Evolutionary conservation across 768 basidiomycete species (phyloP).

Genomic region (Megacollybia marginata): DNA sequence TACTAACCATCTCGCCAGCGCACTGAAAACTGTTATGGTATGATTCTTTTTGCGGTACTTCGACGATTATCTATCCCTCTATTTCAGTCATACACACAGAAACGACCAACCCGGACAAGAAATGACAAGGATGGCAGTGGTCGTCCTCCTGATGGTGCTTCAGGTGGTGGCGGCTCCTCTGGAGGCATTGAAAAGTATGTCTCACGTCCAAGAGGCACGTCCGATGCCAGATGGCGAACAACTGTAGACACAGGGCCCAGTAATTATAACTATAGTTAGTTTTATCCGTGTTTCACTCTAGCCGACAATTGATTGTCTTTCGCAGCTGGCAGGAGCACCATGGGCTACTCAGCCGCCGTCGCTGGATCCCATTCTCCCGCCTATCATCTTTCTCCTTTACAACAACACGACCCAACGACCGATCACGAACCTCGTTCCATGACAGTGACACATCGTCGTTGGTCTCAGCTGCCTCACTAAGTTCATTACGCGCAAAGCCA

Average conservation of each 20-base stretch:
- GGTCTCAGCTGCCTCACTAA: conserved; percentile 31
- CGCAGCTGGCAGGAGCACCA: neutral
- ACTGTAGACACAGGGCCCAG: conserved; percentile 1
- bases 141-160: conserved; percentile 25
- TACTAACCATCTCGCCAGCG: conserved; percentile 30
- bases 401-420: conserved; percentile 29
- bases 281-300: neutral
- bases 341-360: conserved; percentile 9
- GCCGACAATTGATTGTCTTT: neutral
- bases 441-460: conserved; percentile 45
- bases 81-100: conserved; percentile 70
- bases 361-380: conserved; percentile 22
- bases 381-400: conserved; percentile 17
- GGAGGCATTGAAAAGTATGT: conserved; percentile 27
- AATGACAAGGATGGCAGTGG: conserved; percentile 38
- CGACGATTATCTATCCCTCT: conserved; percentile 4
- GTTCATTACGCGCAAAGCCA: conserved; percentile 26
- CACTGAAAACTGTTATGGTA: conserved; percentile 82
- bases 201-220: conserved; percentile 63
- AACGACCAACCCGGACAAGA: conserved; percentile 53
- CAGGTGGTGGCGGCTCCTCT: conserved; percentile 27
- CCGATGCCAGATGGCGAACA: conserved; percentile 53
- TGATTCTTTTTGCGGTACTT: conserved; percentile 9
- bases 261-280: conserved; percentile 8
- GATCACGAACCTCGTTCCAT: conserved; percentile 46